phyloP scores from a whole-genome alignment of 1,139 yeast species.

The Magnusiomyces sp. region DNA sequence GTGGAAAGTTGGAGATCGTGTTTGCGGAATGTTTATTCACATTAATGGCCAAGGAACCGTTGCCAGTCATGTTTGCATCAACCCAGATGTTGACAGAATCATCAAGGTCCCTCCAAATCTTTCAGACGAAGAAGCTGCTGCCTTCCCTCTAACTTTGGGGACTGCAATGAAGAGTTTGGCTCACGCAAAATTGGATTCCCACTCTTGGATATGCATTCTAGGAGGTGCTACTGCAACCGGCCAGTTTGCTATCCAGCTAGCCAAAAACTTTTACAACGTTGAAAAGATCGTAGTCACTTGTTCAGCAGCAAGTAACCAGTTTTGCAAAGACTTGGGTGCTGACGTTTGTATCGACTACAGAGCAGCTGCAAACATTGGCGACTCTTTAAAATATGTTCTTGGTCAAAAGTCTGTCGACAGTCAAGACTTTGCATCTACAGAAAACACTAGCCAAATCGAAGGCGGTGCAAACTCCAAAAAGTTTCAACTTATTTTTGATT shows the following conservation, averaged over 20 bases:
- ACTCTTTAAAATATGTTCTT: constrained; percentile 9
- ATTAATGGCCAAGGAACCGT: constrained; percentile 43
- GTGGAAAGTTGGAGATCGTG: constrained; percentile 52
- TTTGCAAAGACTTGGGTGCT: constrained; percentile 45
- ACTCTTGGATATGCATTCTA: constrained; percentile 43
- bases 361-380: constrained; percentile 20
- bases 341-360: constrained; percentile 46
- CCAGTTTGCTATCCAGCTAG: constrained; percentile 47
- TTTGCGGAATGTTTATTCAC: constrained; percentile 45
- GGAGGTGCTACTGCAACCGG: constrained; percentile 80
- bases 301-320: constrained; percentile 30
- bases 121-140: constrained; percentile 47
- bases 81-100: constrained; percentile 33
- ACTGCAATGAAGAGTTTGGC: constrained; percentile 45
- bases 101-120: constrained; percentile 42
- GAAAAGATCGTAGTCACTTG: constrained; percentile 39
- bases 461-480: constrained; percentile 1
- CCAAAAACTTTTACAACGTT: constrained; percentile 38
- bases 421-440: constrained; percentile 7
- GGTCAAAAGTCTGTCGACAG: constrained; percentile 10
- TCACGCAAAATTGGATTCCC: constrained; percentile 26
- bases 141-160: constrained; percentile 50
- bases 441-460: constrained; percentile 1
- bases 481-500: constrained; percentile 13
- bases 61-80: constrained; percentile 43